Evolutionary conservation across 257 asterid genomes (phyloP).

Genomic region (Scutellaria baicalensis): DNA sequence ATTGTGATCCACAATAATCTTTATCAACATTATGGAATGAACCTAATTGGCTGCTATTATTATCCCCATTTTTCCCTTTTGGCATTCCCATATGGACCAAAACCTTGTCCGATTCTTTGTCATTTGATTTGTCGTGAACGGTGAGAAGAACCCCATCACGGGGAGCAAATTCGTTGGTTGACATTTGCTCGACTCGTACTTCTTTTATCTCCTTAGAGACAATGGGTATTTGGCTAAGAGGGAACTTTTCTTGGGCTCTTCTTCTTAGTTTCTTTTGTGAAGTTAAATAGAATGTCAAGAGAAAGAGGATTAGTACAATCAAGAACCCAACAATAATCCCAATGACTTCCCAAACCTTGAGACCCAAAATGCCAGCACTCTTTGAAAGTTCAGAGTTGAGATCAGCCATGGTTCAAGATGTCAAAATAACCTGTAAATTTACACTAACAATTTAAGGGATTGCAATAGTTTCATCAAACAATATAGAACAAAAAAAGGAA

Average conservation of each 20-base stretch:
- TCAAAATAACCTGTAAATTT: conserved; percentile 30
- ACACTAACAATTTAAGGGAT: not conserved
- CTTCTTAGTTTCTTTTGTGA: conserved; percentile 60
- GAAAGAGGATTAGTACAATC: conserved; percentile 61
- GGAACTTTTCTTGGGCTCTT: conserved; percentile 39
- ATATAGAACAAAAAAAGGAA: not conserved
- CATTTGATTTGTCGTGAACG: conserved; percentile 66
- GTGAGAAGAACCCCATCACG: conserved; percentile 75
- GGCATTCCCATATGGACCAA: conserved; percentile 67
- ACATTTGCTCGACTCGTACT: conserved; percentile 74
- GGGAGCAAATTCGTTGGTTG: conserved; percentile 56
- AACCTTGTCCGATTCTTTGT: conserved; percentile 73
- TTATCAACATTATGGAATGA: conserved; percentile 64
- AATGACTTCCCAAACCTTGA: conserved; percentile 87
- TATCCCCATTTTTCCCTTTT: conserved; percentile 45
- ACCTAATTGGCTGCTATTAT: conserved; percentile 46
- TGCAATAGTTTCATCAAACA: too few species aligned
- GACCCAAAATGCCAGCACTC: conserved; percentile 52
- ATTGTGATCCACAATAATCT: conserved; percentile 62
- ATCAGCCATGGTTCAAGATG: conserved; percentile 59
- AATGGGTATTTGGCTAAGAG: conserved; percentile 64
- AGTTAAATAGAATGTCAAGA: conserved; percentile 55
- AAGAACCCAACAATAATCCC: conserved; percentile 71
- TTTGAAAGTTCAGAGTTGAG: conserved; percentile 59
- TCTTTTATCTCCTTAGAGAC: conserved; percentile 89